Conservation (phyloP, 139 green algal species). For the Chlamydomonas sp. region DNA sequence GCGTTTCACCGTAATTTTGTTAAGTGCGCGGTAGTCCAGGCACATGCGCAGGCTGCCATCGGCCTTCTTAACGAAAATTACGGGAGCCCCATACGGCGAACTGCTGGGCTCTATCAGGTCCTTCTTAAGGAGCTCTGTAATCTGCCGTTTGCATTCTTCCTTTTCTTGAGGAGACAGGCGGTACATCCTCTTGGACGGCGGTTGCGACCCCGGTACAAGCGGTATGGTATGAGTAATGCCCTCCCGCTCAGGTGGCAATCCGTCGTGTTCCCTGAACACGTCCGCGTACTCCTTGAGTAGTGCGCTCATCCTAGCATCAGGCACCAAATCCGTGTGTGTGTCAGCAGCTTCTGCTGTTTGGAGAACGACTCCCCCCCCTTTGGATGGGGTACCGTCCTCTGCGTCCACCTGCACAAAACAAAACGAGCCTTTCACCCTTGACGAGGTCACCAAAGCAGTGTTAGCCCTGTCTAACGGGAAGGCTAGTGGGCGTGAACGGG, state of each 20-base stretch:
- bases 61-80: slow-evolving; percentile 61
- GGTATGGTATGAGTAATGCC: slow-evolving; percentile 39
- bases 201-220: slow-evolving; percentile 21
- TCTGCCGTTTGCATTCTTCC: slow-evolving; percentile 50
- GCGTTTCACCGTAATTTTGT: slow-evolving; percentile 47
- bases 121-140: slow-evolving; percentile 60
- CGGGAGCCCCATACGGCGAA: neutral
- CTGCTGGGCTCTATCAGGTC: slow-evolving; percentile 62
- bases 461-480: no score
- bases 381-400: no score
- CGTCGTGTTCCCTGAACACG: no score
- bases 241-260: neutral
- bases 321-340: no score
- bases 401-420: no score
- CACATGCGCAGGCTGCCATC: slow-evolving; percentile 47
- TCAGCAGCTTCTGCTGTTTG: no score
- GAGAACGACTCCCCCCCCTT: no score
- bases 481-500: no score
- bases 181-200: slow-evolving; percentile 33
- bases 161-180: slow-evolving; percentile 51
- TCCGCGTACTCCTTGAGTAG: no score
- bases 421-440: no score
- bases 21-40: slow-evolving; percentile 52
- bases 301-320: no score
- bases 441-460: no score